Base-by-base conservation (phyloP, 176 grass and related monocot genomes). In the Poa annua region DNA sequence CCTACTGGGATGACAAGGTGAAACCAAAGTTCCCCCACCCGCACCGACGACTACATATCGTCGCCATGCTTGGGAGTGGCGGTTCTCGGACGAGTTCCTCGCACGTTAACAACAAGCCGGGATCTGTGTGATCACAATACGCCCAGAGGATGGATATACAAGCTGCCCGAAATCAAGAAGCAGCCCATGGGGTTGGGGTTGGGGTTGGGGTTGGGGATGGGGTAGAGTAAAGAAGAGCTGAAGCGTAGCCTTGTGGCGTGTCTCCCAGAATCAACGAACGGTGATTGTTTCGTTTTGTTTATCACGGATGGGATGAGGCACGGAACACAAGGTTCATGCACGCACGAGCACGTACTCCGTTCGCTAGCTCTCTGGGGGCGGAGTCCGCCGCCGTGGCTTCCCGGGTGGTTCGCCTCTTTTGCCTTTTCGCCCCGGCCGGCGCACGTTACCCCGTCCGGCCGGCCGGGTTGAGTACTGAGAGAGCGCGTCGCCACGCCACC, bases 351-450 rank as follows among this genome's bases (percentile, higher is more conserved):
- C 29, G 29, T 29, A 29, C 29, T 29, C 29, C 29, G 29, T 1
- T 29, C 29, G 29, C 29, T 29, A 29, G 2, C 29, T 29, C 9
- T 41, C 39, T 6, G 9, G 42, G 2, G 25, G 60, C 13, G 25
- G 45, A 4, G 7, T 6, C 15, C 8, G 60, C 73, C 52, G 62
- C 62, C 60, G 65, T 48, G 8, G 85, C 78, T 81, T 86, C 59
- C 50, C 7, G 10, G 50, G 25, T 76, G 62, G 51, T 87, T 82
- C 51, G 61, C 19, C 6, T 8, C 41, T 8, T 76, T 1, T 0
- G 17, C 69, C 71, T 19, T 56, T 56, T 0, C 15, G 21, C 6
- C 38, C 24, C 16, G 24, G 15, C 41, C 79, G 1, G 11, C 11
- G 81, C 41, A 74, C 56, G 41, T 61, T 55, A 22, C 39, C 81